Conservation (phyloP, 768 basidiomycete genomes). For the Rhodotorula sphaerocarpa region DNA sequence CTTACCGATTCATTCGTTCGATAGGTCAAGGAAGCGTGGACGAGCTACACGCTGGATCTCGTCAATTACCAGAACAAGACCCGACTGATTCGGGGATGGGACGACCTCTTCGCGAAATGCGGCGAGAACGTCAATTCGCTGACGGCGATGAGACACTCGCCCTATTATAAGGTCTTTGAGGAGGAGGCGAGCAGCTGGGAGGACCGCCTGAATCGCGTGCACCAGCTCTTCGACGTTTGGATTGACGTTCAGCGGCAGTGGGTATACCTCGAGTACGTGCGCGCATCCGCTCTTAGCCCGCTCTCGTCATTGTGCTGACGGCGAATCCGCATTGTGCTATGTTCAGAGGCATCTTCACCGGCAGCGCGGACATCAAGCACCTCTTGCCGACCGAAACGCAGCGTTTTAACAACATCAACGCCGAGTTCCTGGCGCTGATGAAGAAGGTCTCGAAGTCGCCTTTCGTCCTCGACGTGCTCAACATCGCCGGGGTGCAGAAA, state of each 20-base stretch:
- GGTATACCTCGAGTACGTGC: constrained; percentile 76
- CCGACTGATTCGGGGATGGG: constrained; percentile 66
- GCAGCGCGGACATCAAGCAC: constrained; percentile 98
- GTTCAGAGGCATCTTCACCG: constrained; percentile 80
- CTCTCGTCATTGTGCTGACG: neutral
- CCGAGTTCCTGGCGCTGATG: constrained; percentile 96
- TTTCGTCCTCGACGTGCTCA: constrained; percentile 91
- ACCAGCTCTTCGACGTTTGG: constrained; percentile 98
- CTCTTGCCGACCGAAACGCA: constrained; percentile 85
- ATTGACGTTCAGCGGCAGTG: constrained; percentile 99
- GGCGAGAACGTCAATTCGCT: constrained; percentile 94
- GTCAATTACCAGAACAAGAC: constrained; percentile 99
- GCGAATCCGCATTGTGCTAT: neutral
- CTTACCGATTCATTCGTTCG: no score
- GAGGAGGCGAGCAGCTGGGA: constrained; percentile 43
- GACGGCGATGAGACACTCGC: constrained; percentile 92
- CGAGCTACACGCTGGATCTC: constrained; percentile 85
- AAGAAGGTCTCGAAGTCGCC: constrained; percentile 99
- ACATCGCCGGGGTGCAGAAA: constrained; percentile 92
- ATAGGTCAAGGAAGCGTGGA: constrained; percentile 92
- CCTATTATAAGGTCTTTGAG: constrained; percentile 82
- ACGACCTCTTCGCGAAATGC: constrained; percentile 61
- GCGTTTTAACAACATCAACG: constrained; percentile 96
- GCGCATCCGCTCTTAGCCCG: neutral
- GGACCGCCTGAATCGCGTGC: constrained; percentile 63